Conservation (phyloP, 768 basidiomycete genomes). For the Neoboletus magnificus region DNA sequence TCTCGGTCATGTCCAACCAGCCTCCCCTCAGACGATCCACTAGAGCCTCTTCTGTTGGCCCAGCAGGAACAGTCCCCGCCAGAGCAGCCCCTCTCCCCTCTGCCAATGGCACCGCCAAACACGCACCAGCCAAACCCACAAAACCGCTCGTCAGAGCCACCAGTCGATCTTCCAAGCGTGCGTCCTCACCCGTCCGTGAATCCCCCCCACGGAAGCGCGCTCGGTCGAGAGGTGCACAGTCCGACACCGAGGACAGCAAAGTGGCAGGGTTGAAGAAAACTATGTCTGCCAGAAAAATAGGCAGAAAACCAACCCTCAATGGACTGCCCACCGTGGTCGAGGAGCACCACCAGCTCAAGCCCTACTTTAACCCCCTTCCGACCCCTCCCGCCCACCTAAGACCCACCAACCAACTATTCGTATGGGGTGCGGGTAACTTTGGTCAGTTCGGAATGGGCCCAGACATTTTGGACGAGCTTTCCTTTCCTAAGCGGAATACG, state of each 20-base stretch:
- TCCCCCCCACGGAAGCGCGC: conserved; percentile 49
- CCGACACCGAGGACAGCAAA: conserved; percentile 42
- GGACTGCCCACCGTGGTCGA: conserved; percentile 30
- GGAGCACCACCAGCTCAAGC: conserved; percentile 42
- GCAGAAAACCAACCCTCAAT: conserved; percentile 29
- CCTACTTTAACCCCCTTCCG: conserved; percentile 68
- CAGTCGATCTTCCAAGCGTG: conserved; percentile 43
- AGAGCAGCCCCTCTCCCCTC: conserved; percentile 32
- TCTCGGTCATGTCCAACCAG: conserved; percentile 27
- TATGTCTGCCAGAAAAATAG: conserved; percentile 25
- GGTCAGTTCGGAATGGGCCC: conserved; percentile 94
- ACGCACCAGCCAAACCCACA: conserved; percentile 35
- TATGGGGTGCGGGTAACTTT: conserved; percentile 91
- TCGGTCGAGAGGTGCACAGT: conserved; percentile 36
- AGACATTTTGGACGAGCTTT: conserved; percentile 64
- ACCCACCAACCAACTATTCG: conserved; percentile 73
- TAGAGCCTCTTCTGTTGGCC: conserved; percentile 47
- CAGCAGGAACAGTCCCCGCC: conserved; percentile 24
- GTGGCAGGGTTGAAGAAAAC: conserved; percentile 24
- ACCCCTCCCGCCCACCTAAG: conserved; percentile 50
- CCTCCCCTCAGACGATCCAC: conserved; percentile 50
- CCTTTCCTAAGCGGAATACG: conserved; percentile 69
- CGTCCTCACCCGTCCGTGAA: conserved; percentile 44
- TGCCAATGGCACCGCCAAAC: conserved; percentile 31
- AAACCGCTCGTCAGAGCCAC: conserved; percentile 25